Evolutionary conservation across 1,284 basidiomycete genomes (phyloP).

Genomic region (Apiotrichum siamense): DNA sequence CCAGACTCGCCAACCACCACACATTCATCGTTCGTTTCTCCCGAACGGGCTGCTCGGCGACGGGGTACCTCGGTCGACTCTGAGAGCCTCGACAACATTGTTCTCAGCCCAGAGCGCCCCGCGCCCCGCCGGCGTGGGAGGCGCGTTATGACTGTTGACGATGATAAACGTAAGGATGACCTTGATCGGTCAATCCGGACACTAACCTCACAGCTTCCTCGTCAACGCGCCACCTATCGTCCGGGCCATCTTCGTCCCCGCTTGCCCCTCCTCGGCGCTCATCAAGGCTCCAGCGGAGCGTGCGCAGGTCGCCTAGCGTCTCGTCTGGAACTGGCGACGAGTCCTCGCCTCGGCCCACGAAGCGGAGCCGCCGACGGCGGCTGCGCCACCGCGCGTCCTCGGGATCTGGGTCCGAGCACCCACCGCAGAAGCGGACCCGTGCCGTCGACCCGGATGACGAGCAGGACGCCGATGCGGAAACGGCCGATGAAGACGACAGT

Average conservation of each 20-base stretch:
- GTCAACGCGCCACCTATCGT: too few species aligned
- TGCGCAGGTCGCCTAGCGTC: too few species aligned
- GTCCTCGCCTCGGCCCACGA: too few species aligned
- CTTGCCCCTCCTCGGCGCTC: too few species aligned
- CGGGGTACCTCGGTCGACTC: background rate
- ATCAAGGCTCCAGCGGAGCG: too few species aligned
- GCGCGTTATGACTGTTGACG: background rate
- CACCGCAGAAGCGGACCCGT: background rate
- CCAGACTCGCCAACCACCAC: too few species aligned
- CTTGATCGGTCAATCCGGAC: too few species aligned
- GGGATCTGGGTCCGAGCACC: too few species aligned
- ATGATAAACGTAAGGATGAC: background rate
- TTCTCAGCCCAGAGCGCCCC: background rate
- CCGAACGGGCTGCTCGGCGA: too few species aligned
- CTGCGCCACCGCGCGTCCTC: background rate
- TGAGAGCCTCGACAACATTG: background rate
- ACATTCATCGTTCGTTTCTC: too few species aligned
- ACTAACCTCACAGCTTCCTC: background rate
- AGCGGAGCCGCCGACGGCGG: background rate
- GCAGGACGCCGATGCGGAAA: constrained; percentile 14
- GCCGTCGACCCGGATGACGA: constrained; percentile 22
- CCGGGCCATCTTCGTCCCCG: too few species aligned
- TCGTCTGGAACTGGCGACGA: too few species aligned
- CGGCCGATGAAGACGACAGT: constrained; percentile 55
- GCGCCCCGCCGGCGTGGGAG: background rate